A percentile compares a stretch with the other conserved stretches of the same genome.
Conservation (phyloP, 306 rosid species). For the Malus domestica region ASM211411v1 NC_041791.1:819501-820000, state of each 20-base stretch:
- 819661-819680: background rate
- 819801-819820: background rate
- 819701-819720: background rate
- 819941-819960: too few relatives aligned
- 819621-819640: background rate
- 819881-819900: too few relatives aligned
- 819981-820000: background rate
- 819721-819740: background rate
- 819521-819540: too few relatives aligned
- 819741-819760: background rate
- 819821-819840: background rate
- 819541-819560: fast-evolving
- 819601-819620: too few relatives aligned
- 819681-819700: background rate
- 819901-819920: too few relatives aligned
- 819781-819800: background rate
- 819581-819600: fast-evolving
- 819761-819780: background rate
- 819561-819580: fast-evolving
- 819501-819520: too few relatives aligned
- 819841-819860: background rate
- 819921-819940: too few relatives aligned
- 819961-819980: too few relatives aligned
- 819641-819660: background rate
- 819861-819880: too few relatives aligned